Evolutionary conservation across 805 yeast genomes (phyloP).

Genomic region (Yarrowia sp.): DNA sequence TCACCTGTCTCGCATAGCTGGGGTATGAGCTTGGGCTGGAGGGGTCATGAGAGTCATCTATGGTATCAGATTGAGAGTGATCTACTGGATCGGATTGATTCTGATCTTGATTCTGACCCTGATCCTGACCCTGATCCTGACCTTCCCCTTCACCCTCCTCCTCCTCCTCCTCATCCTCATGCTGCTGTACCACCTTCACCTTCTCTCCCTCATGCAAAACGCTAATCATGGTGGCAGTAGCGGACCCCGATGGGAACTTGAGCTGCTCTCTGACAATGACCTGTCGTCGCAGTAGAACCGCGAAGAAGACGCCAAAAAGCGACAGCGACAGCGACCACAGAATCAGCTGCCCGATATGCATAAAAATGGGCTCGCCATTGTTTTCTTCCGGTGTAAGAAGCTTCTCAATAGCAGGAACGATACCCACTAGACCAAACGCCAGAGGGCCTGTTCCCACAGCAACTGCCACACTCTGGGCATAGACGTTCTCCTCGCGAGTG

Average conservation of each 20-base stretch:
- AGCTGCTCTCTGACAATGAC: slow-evolving; percentile 87
- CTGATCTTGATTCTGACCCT: neutral
- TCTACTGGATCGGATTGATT: neutral
- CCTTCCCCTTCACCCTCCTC: slow-evolving; percentile 39
- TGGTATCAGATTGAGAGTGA: neutral
- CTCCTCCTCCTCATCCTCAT: slow-evolving; percentile 41
- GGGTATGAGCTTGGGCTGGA: slow-evolving; percentile 27
- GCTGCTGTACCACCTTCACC: slow-evolving; percentile 41
- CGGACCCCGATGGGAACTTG: slow-evolving; percentile 94
- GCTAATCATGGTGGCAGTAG: slow-evolving; percentile 91
- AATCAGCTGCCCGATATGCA: slow-evolving; percentile 62
- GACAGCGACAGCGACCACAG: slow-evolving; percentile 89
- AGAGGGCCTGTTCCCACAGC: slow-evolving; percentile 98
- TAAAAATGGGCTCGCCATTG: slow-evolving; percentile 47
- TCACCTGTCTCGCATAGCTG: slow-evolving; percentile 59
- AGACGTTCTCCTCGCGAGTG: slow-evolving; percentile 94
- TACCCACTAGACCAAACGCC: slow-evolving; percentile 94
- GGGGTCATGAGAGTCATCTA: neutral
- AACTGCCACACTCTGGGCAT: slow-evolving; percentile 88
- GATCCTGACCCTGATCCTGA: neutral
- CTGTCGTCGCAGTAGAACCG: slow-evolving; percentile 84
- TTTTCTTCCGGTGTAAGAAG: slow-evolving; percentile 75
- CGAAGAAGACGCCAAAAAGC: slow-evolving; percentile 94
- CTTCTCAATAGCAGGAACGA: slow-evolving; percentile 93
- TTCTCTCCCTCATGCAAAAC: slow-evolving; percentile 63